Conservation (phyloP, 2,329 filamentous ascomycete species). For the Byssothecium circinans region DNA sequence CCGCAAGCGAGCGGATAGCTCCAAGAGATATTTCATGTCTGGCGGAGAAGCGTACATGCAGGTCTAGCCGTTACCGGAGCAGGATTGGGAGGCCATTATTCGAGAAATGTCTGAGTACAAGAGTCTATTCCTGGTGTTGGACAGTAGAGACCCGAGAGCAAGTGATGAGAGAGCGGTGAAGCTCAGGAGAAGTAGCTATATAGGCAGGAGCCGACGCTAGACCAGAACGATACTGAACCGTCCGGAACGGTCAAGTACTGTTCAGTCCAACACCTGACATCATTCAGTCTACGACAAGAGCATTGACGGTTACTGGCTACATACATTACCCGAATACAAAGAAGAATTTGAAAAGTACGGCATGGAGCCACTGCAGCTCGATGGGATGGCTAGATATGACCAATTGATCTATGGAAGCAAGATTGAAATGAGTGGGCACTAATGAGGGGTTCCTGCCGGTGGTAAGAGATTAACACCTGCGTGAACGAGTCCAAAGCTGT, state of each 20-base stretch:
- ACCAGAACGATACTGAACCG: too few species aligned
- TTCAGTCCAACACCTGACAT: too few species aligned
- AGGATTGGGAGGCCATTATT: conserved; percentile 11
- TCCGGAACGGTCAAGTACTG: too few species aligned
- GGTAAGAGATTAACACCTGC: too few species aligned
- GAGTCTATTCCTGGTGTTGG: too few species aligned
- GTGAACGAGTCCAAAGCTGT: too few species aligned
- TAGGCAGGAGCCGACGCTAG: too few species aligned
- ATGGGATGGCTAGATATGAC: conserved; percentile 14
- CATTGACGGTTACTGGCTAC: neutral
- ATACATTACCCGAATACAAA: conserved; percentile 11
- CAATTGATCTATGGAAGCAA: conserved; percentile 13
- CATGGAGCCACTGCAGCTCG: conserved; percentile 14
- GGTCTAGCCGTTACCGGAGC: conserved; percentile 13
- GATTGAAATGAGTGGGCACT: conserved; percentile 11
- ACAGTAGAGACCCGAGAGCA: too few species aligned
- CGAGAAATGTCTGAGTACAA: conserved; percentile 16
- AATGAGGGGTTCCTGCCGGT: too few species aligned
- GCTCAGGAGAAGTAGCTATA: too few species aligned
- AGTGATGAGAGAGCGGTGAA: too few species aligned
- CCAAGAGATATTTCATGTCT: conserved; percentile 16
- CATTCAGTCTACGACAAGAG: neutral
- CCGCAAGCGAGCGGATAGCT: conserved; percentile 13
- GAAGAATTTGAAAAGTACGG: conserved; percentile 8
- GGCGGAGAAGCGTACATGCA: conserved; percentile 20